Evolutionary conservation across 768 basidiomycete species (phyloP).

Genomic region (Tulasnella sp.): DNA sequence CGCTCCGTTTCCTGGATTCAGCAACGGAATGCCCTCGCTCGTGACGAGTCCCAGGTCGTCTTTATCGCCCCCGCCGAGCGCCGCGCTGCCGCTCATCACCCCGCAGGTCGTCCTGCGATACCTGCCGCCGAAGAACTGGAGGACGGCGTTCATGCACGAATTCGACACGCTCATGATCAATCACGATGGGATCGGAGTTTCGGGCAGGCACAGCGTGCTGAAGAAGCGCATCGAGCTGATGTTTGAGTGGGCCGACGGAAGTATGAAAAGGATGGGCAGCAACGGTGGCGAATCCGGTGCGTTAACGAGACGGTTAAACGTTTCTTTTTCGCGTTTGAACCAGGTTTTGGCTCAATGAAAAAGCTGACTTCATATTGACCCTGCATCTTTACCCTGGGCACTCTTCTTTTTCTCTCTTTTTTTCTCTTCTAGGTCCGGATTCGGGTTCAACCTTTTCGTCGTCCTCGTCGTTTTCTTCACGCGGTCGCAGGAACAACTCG

Average conservation of each 20-base stretch:
- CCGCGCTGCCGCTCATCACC: slow-evolving; percentile 11
- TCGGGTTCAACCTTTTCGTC: neutral
- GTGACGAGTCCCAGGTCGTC: neutral
- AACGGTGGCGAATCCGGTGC: neutral
- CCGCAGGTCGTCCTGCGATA: neutral
- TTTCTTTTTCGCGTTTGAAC: too few relatives aligned
- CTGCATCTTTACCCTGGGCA: too few relatives aligned
- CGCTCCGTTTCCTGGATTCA: neutral
- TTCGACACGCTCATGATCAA: slow-evolving; percentile 19
- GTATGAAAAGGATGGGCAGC: neutral
- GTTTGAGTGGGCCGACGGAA: slow-evolving; percentile 17
- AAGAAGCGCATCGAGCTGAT: slow-evolving; percentile 15
- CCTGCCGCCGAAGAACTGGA: neutral
- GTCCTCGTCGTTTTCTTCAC: neutral
- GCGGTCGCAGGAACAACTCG: neutral
- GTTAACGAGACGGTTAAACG: neutral
- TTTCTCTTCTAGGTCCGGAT: neutral
- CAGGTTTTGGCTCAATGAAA: too few relatives aligned
- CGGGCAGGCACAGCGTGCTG: neutral
- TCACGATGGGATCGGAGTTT: slow-evolving; percentile 2
- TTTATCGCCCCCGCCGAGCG: neutral
- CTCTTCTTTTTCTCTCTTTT: neutral
- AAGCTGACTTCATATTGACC: too few relatives aligned
- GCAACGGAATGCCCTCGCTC: neutral
- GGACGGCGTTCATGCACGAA: slow-evolving; percentile 8